Base-by-base conservation (phyloP, 2,329 filamentous ascomycete genomes). In the Trichothecium roseum region DNA sequence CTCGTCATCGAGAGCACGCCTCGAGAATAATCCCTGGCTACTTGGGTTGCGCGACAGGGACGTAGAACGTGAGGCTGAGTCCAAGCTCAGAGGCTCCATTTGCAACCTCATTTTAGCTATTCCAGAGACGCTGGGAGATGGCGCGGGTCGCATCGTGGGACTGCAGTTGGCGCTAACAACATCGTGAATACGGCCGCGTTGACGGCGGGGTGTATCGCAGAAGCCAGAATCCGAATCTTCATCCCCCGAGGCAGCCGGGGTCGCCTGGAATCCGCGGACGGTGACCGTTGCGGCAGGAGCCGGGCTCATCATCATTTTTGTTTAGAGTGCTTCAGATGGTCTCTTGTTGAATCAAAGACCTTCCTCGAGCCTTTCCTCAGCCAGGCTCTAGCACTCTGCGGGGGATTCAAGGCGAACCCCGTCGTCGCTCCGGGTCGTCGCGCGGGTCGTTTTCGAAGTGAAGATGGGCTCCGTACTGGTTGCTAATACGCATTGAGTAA, bases 51-150 rank as follows among this genome's bases (percentile, higher is more conserved):
- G 72, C 15, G 70, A 69, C 49, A 72, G 63, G 24, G 72, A 77
- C 45, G 64, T 72, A 33, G 67, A 67, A 31, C 71, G 70, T 3
- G 75, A 69, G 31, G 58, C 60, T 15, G 50, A 60, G 42, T 77
- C 72, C 32, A 94, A 65, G 49, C 73, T 84, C 36, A 95, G 64
- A 3, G 79, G 76, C 41, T 94, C 87, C 39, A 94, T 69, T 51
- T 91, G 81, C 54, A 81, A 68, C 53, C 86, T 86, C 50, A 95
- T 64, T 48, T 81, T 83, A 50, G 84, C 84, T 48, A 95, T 87
- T 32, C 86, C 87, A 40, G 81, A 80, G 20, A 78, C 50, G 33
- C 63, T 67, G 9, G 72, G 71, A 14, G 73, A 74, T 18, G 57
- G 50, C n/a, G 57, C 60, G 32, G 27, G 17, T 4, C 73, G 69